Evolutionary conservation across 306 rosid species (phyloP).

Genomic region (Trifolium subterraneum): DNA sequence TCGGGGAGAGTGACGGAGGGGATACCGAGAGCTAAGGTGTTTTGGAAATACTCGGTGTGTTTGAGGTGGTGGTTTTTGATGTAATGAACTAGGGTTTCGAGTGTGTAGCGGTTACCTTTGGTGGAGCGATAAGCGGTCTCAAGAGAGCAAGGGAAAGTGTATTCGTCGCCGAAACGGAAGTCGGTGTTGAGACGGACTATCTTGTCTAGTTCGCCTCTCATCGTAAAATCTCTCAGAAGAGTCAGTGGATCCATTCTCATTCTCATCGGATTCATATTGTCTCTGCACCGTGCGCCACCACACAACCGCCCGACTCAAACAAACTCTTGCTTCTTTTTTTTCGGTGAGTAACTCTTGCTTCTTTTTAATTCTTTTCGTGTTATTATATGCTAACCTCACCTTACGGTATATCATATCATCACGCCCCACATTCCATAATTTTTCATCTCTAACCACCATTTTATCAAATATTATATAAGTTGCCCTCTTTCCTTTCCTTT

Average conservation of each 20-base stretch:
- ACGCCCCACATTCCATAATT: too few species aligned
- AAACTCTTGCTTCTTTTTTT: background rate
- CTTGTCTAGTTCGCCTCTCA: conserved; percentile 85
- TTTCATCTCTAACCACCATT: too few species aligned
- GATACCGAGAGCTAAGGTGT: conserved; percentile 75
- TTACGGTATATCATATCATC: too few species aligned
- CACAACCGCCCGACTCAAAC: background rate
- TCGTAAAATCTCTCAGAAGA: conserved; percentile 86
- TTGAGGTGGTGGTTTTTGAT: conserved; percentile 73
- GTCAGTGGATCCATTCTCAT: conserved; percentile 86
- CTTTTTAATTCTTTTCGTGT: too few species aligned
- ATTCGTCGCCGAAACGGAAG: conserved; percentile 84
- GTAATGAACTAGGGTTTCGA: conserved; percentile 91
- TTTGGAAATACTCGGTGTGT: conserved; percentile 89
- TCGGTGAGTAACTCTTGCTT: background rate
- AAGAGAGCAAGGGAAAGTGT: conserved; percentile 67
- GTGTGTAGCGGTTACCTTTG: conserved; percentile 89
- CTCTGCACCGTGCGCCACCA: background rate
- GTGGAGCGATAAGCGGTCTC: conserved; percentile 91
- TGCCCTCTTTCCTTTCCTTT: too few species aligned
- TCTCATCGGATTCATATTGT: background rate
- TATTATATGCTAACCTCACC: too few species aligned
- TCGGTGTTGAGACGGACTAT: conserved; percentile 65
- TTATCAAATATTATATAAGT: background rate
- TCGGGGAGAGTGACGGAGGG: conserved; percentile 87